phyloP scores from a whole-genome alignment of 805 yeast species.

The Saccharomycopsis selenospora region DNA sequence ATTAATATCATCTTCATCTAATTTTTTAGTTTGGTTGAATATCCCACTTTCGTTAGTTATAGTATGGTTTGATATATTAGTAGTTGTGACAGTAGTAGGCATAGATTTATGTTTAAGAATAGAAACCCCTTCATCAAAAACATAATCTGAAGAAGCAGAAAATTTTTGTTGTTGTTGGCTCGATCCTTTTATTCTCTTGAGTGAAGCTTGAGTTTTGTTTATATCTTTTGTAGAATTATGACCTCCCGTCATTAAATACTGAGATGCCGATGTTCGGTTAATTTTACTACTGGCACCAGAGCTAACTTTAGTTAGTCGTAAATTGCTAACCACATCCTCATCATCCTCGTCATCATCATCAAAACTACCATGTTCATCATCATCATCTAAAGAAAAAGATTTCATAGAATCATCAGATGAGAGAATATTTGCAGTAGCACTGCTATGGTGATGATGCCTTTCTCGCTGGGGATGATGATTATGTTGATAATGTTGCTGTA shows the following conservation, averaged over 20 bases:
- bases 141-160: background rate
- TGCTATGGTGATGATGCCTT: too few relatives aligned
- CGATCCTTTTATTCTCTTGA: slow-evolving; percentile 5
- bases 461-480: too few relatives aligned
- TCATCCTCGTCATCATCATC: slow-evolving; percentile 17
- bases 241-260: slow-evolving; percentile 15
- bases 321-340: slow-evolving; percentile 7
- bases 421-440: too few relatives aligned
- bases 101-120: background rate
- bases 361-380: background rate
- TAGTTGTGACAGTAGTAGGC: background rate
- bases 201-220: slow-evolving; percentile 11
- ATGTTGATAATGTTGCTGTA: too few relatives aligned
- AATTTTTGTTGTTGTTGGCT: background rate
- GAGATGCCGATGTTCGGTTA: slow-evolving; percentile 28
- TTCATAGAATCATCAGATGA: background rate
- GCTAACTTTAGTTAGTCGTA: background rate
- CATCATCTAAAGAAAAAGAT: background rate
- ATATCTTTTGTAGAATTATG: background rate
- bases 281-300: background rate
- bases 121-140: background rate
- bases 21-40: background rate
- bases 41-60: background rate
- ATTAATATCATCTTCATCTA: slow-evolving; percentile 1
- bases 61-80: too few relatives aligned